These are phyloP conservation scores for Thamnidium elegans DNA, from an alignment of 192 early-diverging fungal species.

Conservation along the genomic window DNA sequence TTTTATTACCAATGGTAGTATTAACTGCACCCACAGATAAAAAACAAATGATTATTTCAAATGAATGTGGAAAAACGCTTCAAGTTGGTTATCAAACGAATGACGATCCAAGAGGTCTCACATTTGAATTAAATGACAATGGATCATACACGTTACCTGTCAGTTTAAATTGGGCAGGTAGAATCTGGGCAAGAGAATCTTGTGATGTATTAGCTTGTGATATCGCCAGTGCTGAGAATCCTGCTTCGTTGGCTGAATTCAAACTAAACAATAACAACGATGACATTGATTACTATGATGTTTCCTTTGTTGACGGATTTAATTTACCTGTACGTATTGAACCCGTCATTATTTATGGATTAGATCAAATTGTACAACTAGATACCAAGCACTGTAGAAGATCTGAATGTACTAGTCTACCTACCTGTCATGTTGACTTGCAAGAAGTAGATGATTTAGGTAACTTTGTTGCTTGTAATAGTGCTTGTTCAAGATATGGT, in stretches of 20 bases:
- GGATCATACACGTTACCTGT: not conserved
- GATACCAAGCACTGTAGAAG: slow-evolving; percentile 6
- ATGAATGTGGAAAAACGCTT: slow-evolving; percentile 6
- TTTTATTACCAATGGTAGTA: not conserved
- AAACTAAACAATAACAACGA: slow-evolving; percentile 5
- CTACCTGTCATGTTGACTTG: slow-evolving; percentile 21
- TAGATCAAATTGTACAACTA: not conserved
- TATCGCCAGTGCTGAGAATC: slow-evolving; percentile 17
- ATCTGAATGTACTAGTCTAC: slow-evolving; percentile 4
- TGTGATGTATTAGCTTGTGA: slow-evolving; percentile 1
- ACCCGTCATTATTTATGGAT: slow-evolving; percentile 2
- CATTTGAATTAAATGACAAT: not conserved
- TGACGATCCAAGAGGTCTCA: not conserved
- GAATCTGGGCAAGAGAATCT: slow-evolving; percentile 21
- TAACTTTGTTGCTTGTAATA: slow-evolving; percentile 21
- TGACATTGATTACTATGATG: slow-evolving; percentile 36
- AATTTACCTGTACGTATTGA: slow-evolving; percentile 29
- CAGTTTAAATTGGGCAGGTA: slow-evolving; percentile 4
- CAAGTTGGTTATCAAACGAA: slow-evolving; percentile 11
- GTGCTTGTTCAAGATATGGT: slow-evolving; percentile 31
- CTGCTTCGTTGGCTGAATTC: slow-evolving; percentile 33
- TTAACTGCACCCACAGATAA: not conserved
- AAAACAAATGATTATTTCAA: slow-evolving; percentile 13
- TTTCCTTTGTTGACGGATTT: slow-evolving; percentile 35
- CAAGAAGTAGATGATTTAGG: not conserved